Base-by-base conservation (phyloP, 768 basidiomycete species). In the Lactarius quietus region DNA sequence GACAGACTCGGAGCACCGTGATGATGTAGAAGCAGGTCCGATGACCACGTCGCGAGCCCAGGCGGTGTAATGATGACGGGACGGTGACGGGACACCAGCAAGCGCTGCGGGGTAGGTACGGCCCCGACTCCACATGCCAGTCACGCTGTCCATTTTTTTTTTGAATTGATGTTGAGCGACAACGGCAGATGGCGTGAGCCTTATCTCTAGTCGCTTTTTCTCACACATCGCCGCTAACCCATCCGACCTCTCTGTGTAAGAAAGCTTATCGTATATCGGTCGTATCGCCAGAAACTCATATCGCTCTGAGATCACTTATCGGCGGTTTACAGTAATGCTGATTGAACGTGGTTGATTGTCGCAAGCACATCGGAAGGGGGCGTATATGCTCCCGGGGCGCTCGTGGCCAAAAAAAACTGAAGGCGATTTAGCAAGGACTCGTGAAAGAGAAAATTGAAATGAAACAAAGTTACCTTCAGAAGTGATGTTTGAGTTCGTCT, bases 31-130 rank as follows among this genome's bases (percentile, higher is more conserved):
- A 48, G 45, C n/a, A 48, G 53, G 8, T 54, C 53, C 28, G 31
- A 29, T 54, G 17, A 20, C 38, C 39, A 36, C 63, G 41, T 35
- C 38, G 39, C 15, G 51, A 31, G 14, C 6, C 26, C n/a, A 14
- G 29, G 54, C 45, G 15, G 48, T 56, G 15, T 53, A 57, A 31
- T 45, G 45, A n/a, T 23, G 20, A 54, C 20, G 36, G 33, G 23
- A 26, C 23, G 5, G 18, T 41, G 39, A 41, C 39, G 39, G 14
- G 48, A 51, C 48, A 6, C 52, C 26, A 35, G 23, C 39, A 53
- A 55, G 52, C 63, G 63, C 57, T 36, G 63, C 39, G 39, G 57
- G 63, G 20, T 18, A 58, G 51, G 60, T 52, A 61, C 60, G 18
- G 36, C 26, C 20, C 52, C 35, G 38, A 35, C 39, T n/a, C 61